Base-by-base conservation (phyloP, 176 grass and related monocot genomes). In the Melocanna baccifera region DNA sequence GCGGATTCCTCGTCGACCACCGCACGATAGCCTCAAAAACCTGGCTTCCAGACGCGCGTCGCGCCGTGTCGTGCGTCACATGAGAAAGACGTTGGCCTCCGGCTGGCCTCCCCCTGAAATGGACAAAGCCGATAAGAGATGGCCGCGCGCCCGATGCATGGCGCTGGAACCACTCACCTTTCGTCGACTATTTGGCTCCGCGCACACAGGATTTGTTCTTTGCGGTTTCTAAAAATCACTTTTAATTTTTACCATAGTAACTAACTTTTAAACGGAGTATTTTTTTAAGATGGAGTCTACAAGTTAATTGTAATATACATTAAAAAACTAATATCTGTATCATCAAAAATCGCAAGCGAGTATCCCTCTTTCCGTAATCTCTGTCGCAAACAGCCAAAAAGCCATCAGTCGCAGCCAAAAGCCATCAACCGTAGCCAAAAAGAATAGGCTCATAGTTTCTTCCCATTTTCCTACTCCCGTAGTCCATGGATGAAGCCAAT, bases 11-110 rank as follows among this genome's bases (percentile, higher is more conserved):
- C 36, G 0, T 12, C 63, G 30, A 1, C 48, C 55, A 45, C 57
- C 71, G 7, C 56, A 10, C 43, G 77, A 69, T 2, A 43, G 53
- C 80, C 80, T 70, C 53, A 46, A 9, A 37, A 67, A 53, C 52
- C 42, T 59, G 10, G 67, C 52, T 25, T 45, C 51, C 79, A 28
- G 12, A 8, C 68, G 23, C 61, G 19, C 37, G 74, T 2, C 75
- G 40, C 75, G 75, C 78, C 61, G 62, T 37, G 75, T 70, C 61
- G 62, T 37, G 87, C 82, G 48, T 67, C 82, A 76, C 83, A 76
- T 76, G 83, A 61, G 59, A 73, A 79, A n/a, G 69, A 42, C 40
- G 1, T 12, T 37, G 57, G 75, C 20, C 53, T 57, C 4, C 58
- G 58, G 3, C n/a, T 3, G 22, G 68, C 72, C 70, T 20, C 15